These are phyloP conservation scores for Fragaria vesca DNA, from an alignment of 306 rosid genomes.

Conservation along the genomic window DNA sequence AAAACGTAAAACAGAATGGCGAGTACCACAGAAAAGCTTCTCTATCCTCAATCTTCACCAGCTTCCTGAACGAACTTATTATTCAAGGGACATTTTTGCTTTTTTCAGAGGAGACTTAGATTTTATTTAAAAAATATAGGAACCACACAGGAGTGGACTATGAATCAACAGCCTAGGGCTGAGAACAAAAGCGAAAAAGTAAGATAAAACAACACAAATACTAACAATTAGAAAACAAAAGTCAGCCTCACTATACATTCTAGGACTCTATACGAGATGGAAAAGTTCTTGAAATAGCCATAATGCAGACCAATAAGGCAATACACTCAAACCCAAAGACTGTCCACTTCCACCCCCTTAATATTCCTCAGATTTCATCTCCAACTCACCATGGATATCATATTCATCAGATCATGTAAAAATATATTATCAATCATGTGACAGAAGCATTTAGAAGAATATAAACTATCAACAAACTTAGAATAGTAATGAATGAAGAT, in stretches of 20 bases:
- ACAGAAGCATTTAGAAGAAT: not conserved
- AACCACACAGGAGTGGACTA: not conserved
- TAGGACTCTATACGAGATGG: not conserved
- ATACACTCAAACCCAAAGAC: not conserved
- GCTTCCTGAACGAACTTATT: not conserved
- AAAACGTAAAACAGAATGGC: not conserved
- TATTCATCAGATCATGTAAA: constrained; percentile 18
- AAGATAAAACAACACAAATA: not conserved
- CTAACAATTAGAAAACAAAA: not conserved
- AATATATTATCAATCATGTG: not conserved
- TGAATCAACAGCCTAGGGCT: constrained; percentile 4
- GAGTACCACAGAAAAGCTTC: not conserved
- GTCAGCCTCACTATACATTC: not conserved
- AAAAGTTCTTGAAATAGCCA: not conserved
- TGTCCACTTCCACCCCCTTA: not conserved
- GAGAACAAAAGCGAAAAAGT: not conserved
- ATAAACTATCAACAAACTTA: not conserved
- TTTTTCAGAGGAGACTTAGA: not conserved
- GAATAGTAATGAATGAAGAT: constrained; percentile 15
- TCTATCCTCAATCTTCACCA: not conserved
- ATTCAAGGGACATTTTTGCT: not conserved
- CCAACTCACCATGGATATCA: constrained; percentile 17
- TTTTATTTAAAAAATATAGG: not conserved
- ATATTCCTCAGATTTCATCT: constrained; percentile 6
- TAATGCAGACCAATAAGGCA: not conserved